phyloP scores from a whole-genome alignment of 1,139 yeast species.

The Pichia sp. region DNA sequence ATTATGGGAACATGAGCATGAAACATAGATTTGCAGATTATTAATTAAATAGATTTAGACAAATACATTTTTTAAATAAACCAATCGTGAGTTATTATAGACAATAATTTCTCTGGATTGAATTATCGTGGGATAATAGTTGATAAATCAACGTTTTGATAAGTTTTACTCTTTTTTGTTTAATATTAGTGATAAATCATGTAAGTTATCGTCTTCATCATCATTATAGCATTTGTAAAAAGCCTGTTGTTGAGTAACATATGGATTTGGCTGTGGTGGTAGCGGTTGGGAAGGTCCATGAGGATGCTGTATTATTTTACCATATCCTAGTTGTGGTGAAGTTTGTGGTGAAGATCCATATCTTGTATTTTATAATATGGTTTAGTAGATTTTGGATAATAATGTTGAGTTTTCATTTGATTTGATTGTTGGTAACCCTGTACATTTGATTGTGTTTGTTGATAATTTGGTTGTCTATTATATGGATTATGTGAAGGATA shows the following conservation, averaged over 20 bases:
- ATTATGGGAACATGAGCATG: neutral
- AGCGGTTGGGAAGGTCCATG: neutral
- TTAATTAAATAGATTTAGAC: neutral
- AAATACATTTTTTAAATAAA: neutral
- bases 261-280: neutral
- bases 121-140: slow-evolving; percentile 9
- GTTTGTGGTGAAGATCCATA: slow-evolving; percentile 1
- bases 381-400: neutral
- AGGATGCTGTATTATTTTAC: neutral
- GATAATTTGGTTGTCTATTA: slow-evolving; percentile 1
- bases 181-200: neutral
- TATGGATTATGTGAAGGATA: neutral
- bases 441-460: neutral
- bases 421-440: neutral
- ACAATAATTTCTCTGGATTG: neutral
- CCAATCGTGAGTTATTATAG: neutral
- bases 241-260: neutral
- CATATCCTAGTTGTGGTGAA: slow-evolving; percentile 1
- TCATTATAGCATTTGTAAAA: neutral
- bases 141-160: slow-evolving; percentile 11
- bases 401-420: neutral
- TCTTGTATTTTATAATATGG: neutral
- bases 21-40: neutral
- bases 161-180: slow-evolving; percentile 4
- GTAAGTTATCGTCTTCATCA: too few species aligned